Conservation (phyloP, 2,329 filamentous ascomycete species). For the Nigrospora osmanthi region DNA sequence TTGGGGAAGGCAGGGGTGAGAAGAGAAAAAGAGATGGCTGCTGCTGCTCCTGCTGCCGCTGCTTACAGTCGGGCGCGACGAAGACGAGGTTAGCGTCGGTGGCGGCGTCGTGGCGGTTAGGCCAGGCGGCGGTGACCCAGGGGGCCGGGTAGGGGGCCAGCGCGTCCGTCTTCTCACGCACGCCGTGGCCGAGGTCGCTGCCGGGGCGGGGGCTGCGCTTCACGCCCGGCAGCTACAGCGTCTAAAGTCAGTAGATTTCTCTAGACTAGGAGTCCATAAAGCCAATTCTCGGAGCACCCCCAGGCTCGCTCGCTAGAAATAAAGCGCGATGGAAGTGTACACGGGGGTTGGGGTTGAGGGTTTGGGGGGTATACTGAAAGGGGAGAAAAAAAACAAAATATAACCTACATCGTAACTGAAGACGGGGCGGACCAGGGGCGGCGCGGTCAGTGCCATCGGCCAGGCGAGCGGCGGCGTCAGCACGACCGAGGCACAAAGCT, state of each 20-base stretch:
- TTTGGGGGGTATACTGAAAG: too few species aligned
- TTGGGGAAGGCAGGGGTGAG: too few species aligned
- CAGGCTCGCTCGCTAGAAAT: too few species aligned
- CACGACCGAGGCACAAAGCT: slow-evolving; percentile 39
- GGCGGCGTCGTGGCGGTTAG: slow-evolving; percentile 11
- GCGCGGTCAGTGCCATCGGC: slow-evolving; percentile 36
- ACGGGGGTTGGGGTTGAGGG: too few species aligned
- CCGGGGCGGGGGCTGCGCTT: slow-evolving; percentile 1
- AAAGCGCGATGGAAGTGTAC: too few species aligned
- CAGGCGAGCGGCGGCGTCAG: slow-evolving; percentile 38
- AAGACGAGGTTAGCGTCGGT: slow-evolving; percentile 29
- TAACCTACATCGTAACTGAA: slow-evolving; percentile 30
- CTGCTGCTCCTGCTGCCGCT: too few species aligned
- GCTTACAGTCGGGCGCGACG: slow-evolving; percentile 5
- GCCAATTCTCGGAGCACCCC: too few species aligned
- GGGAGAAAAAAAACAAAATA: too few species aligned
- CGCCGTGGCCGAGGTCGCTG: background rate
- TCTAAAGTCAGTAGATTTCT: too few species aligned
- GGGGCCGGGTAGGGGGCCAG: slow-evolving; percentile 15
- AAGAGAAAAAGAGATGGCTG: too few species aligned
- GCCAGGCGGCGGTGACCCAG: slow-evolving; percentile 29
- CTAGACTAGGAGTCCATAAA: too few species aligned
- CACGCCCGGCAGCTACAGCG: slow-evolving; percentile 14
- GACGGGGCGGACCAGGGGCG: slow-evolving; percentile 34
- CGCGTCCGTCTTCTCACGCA: background rate